Evolutionary conservation across 129 eudicot species (phyloP), one percentile per base, ranked within the genome.

Genomic region (Mikania micrantha): DNA sequence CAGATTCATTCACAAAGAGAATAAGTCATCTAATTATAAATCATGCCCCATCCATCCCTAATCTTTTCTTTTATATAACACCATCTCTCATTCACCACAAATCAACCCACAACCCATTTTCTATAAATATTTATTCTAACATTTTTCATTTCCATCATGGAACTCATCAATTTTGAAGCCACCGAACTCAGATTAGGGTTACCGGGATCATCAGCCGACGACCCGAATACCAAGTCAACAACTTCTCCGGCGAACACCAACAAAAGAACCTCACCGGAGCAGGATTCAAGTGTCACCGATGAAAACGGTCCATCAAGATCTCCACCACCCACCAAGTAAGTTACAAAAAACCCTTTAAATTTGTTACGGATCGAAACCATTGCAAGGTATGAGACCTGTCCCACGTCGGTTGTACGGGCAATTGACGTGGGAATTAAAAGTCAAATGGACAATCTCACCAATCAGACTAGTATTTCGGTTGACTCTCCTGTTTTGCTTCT

Each of bases 291-390:
- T 24, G 36, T 60, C 16, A 54, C 66, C 1, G 73, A 75, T 15
- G 79, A 77, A 54, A 75, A 75, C 32, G 71, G 54, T 56, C 72
- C 77, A 2, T 60, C 68, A 62, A 79, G 77, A 60, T 42, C 64
- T 44, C 70, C 89, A 34, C 82, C 88, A 73, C 83, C 89, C 28
- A 35, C 88, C 71, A 88, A 85, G 96, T 85, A 79, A 85, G 87
- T 79, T 59, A 12, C 45, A 63, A 49, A n/a, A n/a, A n/a, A n/a
- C n/a, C n/a, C n/a, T n/a, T n/a, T n/a, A n/a, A n/a, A n/a, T n/a
- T n/a, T n/a, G n/a, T n/a, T n/a, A n/a, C n/a, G n/a, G n/a, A n/a
- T n/a, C n/a, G n/a, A n/a, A n/a, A n/a, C n/a, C n/a, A n/a, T n/a
- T n/a, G n/a, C n/a, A n/a, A n/a, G n/a, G n/a, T n/a, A n/a, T n/a